A percentile compares a stretch with the other conserved stretches of the same genome.
Evolutionary conservation across 345 rosid genomes (phyloP).

Genomic region (Arabidopsis suecica): DNA sequence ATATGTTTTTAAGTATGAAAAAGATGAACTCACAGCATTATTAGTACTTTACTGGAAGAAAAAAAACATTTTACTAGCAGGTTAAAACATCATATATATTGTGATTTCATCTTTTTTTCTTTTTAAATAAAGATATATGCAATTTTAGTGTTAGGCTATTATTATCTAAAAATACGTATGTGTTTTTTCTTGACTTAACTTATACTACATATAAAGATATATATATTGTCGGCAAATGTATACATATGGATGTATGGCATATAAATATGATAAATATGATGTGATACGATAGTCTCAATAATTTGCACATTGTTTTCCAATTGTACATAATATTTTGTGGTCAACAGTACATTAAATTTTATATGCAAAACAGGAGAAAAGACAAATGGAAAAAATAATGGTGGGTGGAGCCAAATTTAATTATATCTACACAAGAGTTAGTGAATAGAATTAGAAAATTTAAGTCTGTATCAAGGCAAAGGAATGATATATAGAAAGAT

Average conservation of each 20-base stretch:
- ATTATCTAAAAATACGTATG: not conserved
- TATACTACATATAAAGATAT: not conserved
- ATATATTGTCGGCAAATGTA: conserved; percentile 46
- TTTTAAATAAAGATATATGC: not conserved
- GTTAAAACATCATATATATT: not conserved
- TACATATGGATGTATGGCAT: conserved; percentile 12
- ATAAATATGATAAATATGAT: conserved; percentile 1
- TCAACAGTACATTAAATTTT: conserved; percentile 19
- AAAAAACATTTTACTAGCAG: too few relatives aligned
- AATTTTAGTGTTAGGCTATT: not conserved
- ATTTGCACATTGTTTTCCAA: conserved; percentile 20
- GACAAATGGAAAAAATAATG: conserved; percentile 25
- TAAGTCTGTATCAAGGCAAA: not conserved
- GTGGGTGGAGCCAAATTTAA: conserved; percentile 26
- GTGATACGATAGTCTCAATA: conserved; percentile 37
- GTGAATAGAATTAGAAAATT: conserved; percentile 10
- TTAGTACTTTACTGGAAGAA: not conserved
- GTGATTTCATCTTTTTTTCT: not conserved
- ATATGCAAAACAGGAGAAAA: conserved; percentile 26
- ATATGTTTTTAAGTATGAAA: not conserved
- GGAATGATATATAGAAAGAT: not conserved
- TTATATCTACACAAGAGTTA: not conserved
- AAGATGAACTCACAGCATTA: not conserved
- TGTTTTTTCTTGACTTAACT: not conserved
- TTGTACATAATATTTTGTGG: not conserved